phyloP scores from a whole-genome alignment of 2,329 filamentous ascomycete genomes.

The Aureobasidium sp. region DNA sequence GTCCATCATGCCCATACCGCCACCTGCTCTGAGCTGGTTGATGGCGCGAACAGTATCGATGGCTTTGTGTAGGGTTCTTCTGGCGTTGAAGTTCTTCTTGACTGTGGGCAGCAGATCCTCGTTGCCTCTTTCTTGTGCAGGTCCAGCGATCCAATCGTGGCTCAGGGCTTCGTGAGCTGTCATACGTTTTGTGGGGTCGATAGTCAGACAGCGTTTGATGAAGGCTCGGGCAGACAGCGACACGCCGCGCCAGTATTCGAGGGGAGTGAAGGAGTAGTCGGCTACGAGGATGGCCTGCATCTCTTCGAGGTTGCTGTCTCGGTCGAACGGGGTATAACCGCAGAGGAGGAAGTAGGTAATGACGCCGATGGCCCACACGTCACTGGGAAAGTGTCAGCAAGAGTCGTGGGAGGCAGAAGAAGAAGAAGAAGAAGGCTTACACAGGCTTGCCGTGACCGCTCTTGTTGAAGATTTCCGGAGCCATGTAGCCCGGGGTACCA shows the following conservation, averaged over 20 bases:
- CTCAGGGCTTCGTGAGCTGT: constrained; percentile 73
- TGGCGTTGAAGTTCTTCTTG: constrained; percentile 65
- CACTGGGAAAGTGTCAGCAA: constrained; percentile 39
- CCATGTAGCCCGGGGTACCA: constrained; percentile 98
- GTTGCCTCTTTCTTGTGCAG: constrained; percentile 39
- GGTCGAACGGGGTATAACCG: constrained; percentile 96
- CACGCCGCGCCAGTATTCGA: constrained; percentile 95
- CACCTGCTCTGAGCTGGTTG: constrained; percentile 58
- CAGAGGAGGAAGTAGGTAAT: constrained; percentile 98
- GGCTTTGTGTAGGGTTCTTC: constrained; percentile 57
- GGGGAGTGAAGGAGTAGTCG: constrained; percentile 89
- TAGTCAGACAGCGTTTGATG: constrained; percentile 83
- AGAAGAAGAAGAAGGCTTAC: constrained; percentile 33
- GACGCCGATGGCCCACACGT: constrained; percentile 96
- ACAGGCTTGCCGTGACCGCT: constrained; percentile 96
- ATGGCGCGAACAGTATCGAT: constrained; percentile 63
- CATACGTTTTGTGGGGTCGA: constrained; percentile 80
- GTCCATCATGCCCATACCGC: constrained; percentile 53
- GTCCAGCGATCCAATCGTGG: constrained; percentile 57
- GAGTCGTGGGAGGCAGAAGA: too few relatives aligned
- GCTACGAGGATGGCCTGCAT: constrained; percentile 98
- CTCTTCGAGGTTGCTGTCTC: constrained; percentile 94
- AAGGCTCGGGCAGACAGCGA: constrained; percentile 80
- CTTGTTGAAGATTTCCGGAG: constrained; percentile 98
- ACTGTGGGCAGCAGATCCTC: constrained; percentile 57